Evolutionary conservation across 2,329 filamentous ascomycete genomes (phyloP), one percentile per base, ranked within the genome.

Genomic region (Monilinia vaccinii-corymbosi): DNA sequence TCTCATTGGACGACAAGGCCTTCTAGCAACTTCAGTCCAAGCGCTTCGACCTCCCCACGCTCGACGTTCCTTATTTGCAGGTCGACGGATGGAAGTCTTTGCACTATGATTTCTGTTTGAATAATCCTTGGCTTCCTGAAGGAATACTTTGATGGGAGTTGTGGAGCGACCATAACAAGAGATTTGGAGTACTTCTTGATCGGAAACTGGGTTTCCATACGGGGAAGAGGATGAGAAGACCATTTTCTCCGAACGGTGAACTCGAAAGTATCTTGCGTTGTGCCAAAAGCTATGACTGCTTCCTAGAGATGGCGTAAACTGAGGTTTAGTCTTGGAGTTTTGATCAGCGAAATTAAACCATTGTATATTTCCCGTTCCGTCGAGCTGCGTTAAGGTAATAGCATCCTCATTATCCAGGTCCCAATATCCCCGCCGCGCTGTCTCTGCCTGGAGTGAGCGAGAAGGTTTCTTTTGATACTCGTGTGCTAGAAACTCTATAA

Each of bases 1-100:
- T 53, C 80, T 78, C 77, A 93, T 87, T 0, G 86, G 85, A 18
- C 88, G 76, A 8, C 86, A 83, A 0, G 88, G 87, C 1, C 88
- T 77, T 32, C 81, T 77, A 1, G 82, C 81, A 28, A 85, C 81
- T 62, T 79, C 75, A 44, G 78, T 74, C 83, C 83, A 86, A 64
- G 73, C 75, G 57, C 76, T 70, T 4, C 76, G 69, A 8, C 74
- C 74, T 14, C 73, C 72, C 58, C 75, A 79, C 14, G 77, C 73
- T 11, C 80, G 76, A 56, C 76, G 71, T 53, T 76, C 75, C 60
- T 78, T 77, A 9, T 74, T 72, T 21, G 75, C 74, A 0, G 81
- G 81, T 21, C 81, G 77, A 67, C 82, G 83, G 64, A 85, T 80
- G 40, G 78, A 77, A 2, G 82, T 85, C 65, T 80, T 79, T n/a